These are phyloP conservation scores for Alloteropsis semialata DNA, from an alignment of 176 grass and related monocot genomes.

Conservation along the genomic window DNA sequence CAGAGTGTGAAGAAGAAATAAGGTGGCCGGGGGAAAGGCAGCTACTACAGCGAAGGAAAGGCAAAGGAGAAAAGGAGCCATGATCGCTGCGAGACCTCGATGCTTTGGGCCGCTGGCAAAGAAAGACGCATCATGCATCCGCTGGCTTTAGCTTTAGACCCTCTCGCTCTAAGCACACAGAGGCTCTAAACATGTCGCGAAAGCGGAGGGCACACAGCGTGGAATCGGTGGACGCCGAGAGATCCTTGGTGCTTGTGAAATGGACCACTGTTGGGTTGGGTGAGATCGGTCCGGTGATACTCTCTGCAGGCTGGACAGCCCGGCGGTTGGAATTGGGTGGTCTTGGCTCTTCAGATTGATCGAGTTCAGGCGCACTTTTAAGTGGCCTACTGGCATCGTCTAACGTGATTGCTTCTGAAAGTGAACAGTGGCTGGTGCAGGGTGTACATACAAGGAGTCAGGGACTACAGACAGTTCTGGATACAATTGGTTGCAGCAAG, in stretches of 20 bases:
- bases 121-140: conserved; percentile 22
- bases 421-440: neutral
- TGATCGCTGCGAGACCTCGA: conserved; percentile 28
- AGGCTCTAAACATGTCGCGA: conserved; percentile 20
- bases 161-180: neutral
- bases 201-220: conserved; percentile 40
- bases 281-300: neutral
- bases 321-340: neutral
- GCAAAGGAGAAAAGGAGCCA: conserved; percentile 9
- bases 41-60: conserved; percentile 2
- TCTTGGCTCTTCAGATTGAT: neutral
- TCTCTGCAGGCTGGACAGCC: conserved; percentile 10
- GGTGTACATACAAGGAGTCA: no score
- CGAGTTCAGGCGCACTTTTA: neutral
- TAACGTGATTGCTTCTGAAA: neutral
- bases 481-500: neutral
- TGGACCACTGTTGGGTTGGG: neutral
- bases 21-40: neutral
- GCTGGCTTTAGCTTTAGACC: conserved; percentile 36
- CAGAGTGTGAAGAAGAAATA: neutral
- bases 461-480: no score
- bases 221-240: neutral
- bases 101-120: conserved; percentile 21
- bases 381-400: neutral
- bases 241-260: neutral